These are phyloP conservation scores for Austroboletus festivus DNA, from an alignment of 768 basidiomycete genomes.

Conservation along the genomic window DNA sequence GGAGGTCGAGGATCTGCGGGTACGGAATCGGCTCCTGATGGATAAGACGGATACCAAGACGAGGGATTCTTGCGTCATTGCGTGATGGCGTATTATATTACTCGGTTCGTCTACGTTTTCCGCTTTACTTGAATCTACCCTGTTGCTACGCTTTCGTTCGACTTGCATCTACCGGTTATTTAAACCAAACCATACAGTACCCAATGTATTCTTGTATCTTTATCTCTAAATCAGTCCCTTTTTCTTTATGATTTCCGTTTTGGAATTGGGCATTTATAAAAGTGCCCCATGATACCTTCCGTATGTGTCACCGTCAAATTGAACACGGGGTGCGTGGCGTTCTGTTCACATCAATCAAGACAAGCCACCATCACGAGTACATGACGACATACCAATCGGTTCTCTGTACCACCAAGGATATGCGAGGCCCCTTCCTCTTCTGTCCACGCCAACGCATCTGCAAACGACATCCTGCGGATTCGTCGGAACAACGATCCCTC, in stretches of 20 bases:
- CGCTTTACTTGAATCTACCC: no score
- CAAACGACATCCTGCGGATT: constrained; percentile 48
- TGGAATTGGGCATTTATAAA: constrained; percentile 61
- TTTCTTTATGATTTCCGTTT: no score
- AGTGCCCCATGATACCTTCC: constrained; percentile 65
- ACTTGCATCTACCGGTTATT: no score
- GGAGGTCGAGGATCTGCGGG: constrained; percentile 51
- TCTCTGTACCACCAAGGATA: constrained; percentile 57
- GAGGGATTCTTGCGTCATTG: constrained; percentile 29
- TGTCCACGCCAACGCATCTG: constrained; percentile 57
- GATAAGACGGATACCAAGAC: constrained; percentile 26
- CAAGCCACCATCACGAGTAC: neutral
- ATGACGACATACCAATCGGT: constrained; percentile 53
- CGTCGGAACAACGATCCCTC: constrained; percentile 23
- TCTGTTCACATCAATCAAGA: constrained; percentile 42
- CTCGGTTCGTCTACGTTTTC: no score
- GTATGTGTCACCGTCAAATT: constrained; percentile 70
- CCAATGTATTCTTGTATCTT: neutral
- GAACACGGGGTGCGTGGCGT: constrained; percentile 78
- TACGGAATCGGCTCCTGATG: constrained; percentile 43
- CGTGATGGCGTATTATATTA: no score
- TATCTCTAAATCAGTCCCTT: no score
- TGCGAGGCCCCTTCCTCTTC: constrained; percentile 60
- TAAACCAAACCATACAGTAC: no score
- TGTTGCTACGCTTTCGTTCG: no score